Evolutionary conservation across 2,329 filamentous ascomycete species (phyloP).

Genomic region (Colletotrichum lindemuthianum): DNA sequence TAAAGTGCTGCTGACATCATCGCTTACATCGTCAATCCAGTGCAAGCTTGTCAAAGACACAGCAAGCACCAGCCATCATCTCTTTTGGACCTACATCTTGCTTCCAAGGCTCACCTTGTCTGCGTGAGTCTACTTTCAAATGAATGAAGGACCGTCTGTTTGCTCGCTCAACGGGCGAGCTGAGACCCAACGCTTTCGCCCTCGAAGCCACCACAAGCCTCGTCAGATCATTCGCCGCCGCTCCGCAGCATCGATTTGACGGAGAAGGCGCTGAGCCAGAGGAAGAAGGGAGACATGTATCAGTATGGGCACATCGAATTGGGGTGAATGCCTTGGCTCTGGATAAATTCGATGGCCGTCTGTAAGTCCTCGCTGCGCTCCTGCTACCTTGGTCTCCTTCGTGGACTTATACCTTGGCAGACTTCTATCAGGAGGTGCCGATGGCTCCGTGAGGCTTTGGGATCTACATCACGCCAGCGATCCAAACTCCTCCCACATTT

Average conservation of each 20-base stretch:
- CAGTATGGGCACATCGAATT: conserved; percentile 74
- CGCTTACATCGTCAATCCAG: too few relatives aligned
- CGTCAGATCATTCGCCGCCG: conserved; percentile 74
- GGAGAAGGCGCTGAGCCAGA: conserved; percentile 51
- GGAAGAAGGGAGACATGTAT: conserved; percentile 27
- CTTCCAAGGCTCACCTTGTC: too few relatives aligned
- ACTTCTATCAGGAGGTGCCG: conserved; percentile 85
- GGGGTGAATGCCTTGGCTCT: conserved; percentile 84
- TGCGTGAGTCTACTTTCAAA: conserved; percentile 38
- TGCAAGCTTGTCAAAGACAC: too few relatives aligned
- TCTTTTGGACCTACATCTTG: too few relatives aligned
- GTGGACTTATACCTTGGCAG: conserved; percentile 49
- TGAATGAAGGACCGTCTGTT: conserved; percentile 80
- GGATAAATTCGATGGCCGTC: conserved; percentile 82
- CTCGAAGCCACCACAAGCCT: conserved; percentile 72
- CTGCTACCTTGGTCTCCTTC: neutral
- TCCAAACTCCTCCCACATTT: conserved; percentile 57
- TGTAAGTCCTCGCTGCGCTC: conserved; percentile 56
- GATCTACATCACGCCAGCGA: conserved; percentile 74
- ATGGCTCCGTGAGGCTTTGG: conserved; percentile 88
- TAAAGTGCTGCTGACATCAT: conserved; percentile 16
- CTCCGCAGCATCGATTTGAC: conserved; percentile 75
- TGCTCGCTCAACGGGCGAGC: conserved; percentile 77
- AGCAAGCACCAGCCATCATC: too few relatives aligned
- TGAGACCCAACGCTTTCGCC: conserved; percentile 71